Conservation (phyloP, 116 monocot genomes). For the Zostera marina region DNA sequence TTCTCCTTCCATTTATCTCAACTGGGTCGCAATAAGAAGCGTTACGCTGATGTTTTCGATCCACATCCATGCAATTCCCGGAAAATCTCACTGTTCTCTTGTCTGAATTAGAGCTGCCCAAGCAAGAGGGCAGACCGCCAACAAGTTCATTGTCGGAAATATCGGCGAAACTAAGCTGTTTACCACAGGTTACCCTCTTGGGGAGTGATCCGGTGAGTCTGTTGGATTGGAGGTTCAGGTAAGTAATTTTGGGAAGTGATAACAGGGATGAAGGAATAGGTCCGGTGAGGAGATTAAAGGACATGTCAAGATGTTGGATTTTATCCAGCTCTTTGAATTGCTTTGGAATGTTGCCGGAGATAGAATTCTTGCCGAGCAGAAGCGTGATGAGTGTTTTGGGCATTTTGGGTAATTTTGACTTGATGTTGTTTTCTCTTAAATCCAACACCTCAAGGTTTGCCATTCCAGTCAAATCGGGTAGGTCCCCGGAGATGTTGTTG, state of each 20-base stretch:
- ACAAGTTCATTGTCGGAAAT: conserved; percentile 53
- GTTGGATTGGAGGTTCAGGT: conserved; percentile 69
- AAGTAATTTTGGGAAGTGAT: conserved; percentile 69
- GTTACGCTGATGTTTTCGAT: conserved; percentile 49
- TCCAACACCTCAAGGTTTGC: conserved; percentile 56
- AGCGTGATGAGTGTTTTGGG: conserved; percentile 54
- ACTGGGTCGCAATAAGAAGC: conserved; percentile 29
- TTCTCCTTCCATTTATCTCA: conserved; percentile 9
- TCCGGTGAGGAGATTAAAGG: conserved; percentile 58
- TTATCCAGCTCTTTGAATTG: conserved; percentile 32
- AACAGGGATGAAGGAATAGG: conserved; percentile 39
- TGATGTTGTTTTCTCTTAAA: conserved; percentile 54
- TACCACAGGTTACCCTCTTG: conserved; percentile 35
- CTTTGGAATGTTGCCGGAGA: conserved; percentile 49
- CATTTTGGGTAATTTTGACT: conserved; percentile 47
- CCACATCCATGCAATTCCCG: conserved; percentile 55
- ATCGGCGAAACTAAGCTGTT: conserved; percentile 74
- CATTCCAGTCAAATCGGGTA: conserved; percentile 61
- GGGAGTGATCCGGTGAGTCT: conserved; percentile 67
- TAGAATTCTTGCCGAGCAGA: conserved; percentile 61
- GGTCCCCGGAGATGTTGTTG: conserved; percentile 53
- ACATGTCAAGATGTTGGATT: conserved; percentile 87
- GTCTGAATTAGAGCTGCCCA: conserved; percentile 31
- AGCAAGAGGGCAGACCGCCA: conserved; percentile 59
- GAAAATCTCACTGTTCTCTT: conserved; percentile 40